phyloP scores from a whole-genome alignment of 345 rosid genomes.

The Lenwebbia sp. region DNA sequence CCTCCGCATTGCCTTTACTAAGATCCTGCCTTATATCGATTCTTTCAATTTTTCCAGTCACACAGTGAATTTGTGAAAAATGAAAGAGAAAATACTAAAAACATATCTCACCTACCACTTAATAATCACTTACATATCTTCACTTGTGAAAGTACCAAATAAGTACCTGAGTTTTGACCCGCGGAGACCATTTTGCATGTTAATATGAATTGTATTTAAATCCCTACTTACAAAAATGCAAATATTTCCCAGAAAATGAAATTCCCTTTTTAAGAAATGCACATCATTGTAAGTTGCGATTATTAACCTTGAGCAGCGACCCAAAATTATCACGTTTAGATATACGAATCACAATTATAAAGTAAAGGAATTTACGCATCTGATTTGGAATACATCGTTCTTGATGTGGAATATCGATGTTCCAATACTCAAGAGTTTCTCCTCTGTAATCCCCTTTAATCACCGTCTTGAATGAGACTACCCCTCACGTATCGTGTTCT shows the following conservation, averaged over 20 bases:
- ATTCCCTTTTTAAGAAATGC: neutral
- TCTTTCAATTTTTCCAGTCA: neutral
- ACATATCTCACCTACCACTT: neutral
- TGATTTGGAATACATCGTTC: no score
- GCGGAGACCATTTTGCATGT: neutral
- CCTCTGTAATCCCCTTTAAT: no score
- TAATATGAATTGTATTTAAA: neutral
- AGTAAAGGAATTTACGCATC: no score
- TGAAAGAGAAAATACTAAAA: neutral
- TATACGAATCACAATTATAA: no score
- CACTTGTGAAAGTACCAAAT: neutral
- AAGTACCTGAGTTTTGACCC: neutral
- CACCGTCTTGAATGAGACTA: no score
- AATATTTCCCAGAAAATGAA: neutral
- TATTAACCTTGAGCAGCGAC: no score
- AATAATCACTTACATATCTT: neutral
- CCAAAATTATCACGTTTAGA: no score
- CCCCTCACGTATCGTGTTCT: no score
- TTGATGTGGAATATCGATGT: no score
- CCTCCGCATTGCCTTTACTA: neutral
- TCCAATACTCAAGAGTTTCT: no score
- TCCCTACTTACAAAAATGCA: neutral
- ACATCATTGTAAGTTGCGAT: no score
- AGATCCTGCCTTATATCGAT: neutral
- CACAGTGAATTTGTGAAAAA: neutral